A percentile compares a stretch with the other conserved stretches of the same genome.
phyloP scores from a whole-genome alignment of 2,329 filamentous ascomycete genomes.

The Trichoderma gracile region DNA sequence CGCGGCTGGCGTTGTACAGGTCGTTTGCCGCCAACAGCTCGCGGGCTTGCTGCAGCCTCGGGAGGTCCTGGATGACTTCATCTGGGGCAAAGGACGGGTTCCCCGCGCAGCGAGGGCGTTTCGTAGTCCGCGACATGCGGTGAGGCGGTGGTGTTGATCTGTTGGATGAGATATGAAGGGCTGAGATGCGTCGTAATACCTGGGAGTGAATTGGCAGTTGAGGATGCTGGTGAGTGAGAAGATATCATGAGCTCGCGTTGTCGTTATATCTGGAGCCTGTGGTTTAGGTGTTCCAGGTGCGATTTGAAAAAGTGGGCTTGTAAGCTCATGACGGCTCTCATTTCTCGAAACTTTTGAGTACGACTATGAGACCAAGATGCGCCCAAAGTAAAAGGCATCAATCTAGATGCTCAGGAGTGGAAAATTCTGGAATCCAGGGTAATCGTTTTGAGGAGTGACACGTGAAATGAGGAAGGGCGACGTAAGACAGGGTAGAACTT shows the following conservation, averaged over 20 bases:
- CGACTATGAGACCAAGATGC: no score
- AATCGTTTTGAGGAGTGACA: not conserved
- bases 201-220: not conserved
- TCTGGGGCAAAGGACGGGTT: constrained; percentile 48
- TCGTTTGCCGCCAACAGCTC: constrained; percentile 47
- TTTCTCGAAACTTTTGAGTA: not conserved
- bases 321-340: not conserved
- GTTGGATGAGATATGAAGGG: not conserved
- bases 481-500: not conserved
- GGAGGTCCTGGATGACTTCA: constrained; percentile 42
- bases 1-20: constrained; percentile 47
- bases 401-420: no score
- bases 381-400: no score
- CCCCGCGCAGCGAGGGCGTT: constrained; percentile 46
- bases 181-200: not conserved
- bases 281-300: not conserved
- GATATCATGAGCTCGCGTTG: not conserved
- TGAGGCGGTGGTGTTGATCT: not conserved
- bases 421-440: not conserved
- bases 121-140: constrained; percentile 34
- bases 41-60: constrained; percentile 41
- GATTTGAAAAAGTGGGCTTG: not conserved
- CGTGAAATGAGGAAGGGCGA: not conserved
- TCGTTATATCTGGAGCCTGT: not conserved
- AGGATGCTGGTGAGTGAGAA: not conserved